A percentile compares a stretch with the other conserved stretches of the same genome.
These are phyloP conservation scores for Tillandsia fasciculata DNA, from an alignment of 176 grass and related monocot species.

Conservation along the genomic window DNA sequence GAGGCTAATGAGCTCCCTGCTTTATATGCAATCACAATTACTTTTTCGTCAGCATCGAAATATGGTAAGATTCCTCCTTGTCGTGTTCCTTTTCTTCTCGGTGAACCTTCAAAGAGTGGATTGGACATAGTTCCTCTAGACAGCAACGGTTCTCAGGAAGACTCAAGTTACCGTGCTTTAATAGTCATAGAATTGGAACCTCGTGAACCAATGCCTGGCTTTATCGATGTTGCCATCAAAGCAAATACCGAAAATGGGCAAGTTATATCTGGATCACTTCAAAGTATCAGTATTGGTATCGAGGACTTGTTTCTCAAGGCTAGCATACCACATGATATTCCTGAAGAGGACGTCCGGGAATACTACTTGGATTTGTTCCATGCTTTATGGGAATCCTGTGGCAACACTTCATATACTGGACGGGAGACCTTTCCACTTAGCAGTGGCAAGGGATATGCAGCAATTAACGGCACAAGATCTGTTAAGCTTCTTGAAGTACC, in stretches of 20 bases:
- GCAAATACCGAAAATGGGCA: slow-evolving; percentile 73
- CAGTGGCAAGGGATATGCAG: slow-evolving; percentile 58
- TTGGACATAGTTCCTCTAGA: slow-evolving; percentile 48
- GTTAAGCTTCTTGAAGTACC: slow-evolving; percentile 87
- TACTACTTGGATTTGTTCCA: slow-evolving; percentile 68
- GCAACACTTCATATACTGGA: slow-evolving; percentile 53
- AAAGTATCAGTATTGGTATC: slow-evolving; percentile 63
- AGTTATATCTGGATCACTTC: slow-evolving; percentile 58
- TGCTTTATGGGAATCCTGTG: slow-evolving; percentile 84
- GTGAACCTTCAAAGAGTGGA: slow-evolving; percentile 47
- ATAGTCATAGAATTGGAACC: slow-evolving; percentile 78
- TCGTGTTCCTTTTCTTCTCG: slow-evolving; percentile 71
- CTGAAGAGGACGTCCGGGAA: slow-evolving; percentile 20
- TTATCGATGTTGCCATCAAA: slow-evolving; percentile 56
- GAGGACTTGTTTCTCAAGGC: slow-evolving; percentile 91
- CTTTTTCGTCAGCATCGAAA: slow-evolving; percentile 51
- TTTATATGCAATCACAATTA: slow-evolving; percentile 67
- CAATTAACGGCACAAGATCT: slow-evolving; percentile 64
- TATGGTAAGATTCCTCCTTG: slow-evolving; percentile 71
- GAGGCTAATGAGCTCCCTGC: slow-evolving; percentile 44
- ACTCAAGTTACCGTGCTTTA: slow-evolving; percentile 30
- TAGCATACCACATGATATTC: slow-evolving; percentile 37
- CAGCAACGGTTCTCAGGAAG: slow-evolving; percentile 23
- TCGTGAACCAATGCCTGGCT: slow-evolving; percentile 64
- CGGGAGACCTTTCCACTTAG: slow-evolving; percentile 70